Evolutionary conservation across 2,329 filamentous ascomycete genomes (phyloP), one percentile per base, ranked within the genome.

Genomic region (Penicillium sp.): DNA sequence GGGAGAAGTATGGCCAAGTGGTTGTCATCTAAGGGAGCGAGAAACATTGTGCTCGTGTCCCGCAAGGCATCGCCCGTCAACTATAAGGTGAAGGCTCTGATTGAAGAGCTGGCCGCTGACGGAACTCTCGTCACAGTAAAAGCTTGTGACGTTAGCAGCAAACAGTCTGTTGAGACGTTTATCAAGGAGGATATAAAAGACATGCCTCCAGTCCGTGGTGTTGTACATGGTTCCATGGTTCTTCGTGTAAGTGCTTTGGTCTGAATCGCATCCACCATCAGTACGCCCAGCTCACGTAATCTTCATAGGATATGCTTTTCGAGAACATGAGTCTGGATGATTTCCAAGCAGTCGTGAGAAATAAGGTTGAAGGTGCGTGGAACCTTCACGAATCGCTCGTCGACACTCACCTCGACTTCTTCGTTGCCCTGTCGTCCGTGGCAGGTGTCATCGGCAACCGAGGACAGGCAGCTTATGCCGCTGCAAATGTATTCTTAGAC

Each of bases 1-100:
- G 79, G 79, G 1, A 67, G 70, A 21, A 73, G 70, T 47, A 73
- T 81, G 25, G 72, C 77, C 2, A 63, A 68, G 37, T 68, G 77
- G 38, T 65, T 83, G 39, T 63, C 67, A n/a, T 53, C 57, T 4
- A 69, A 72, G 9, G 79, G 79, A 1, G 79, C 72, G 1, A 68
- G 63, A 13, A 61, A 77, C 39, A 48, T 83, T 6, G 71, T 73
- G 2, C 76, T 80, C 31, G 48, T 81, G 1, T 80, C 76, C 8
- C 70, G 79, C 17, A 71, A 64, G 35, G 57, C 53, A 14, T 49
- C 30, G 11, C 21, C 57, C 0, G 33, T 50, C 8, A 51, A 49
- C 7, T 41, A 54, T 3, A 47, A 50, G 11, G 40, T 57, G 3
- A 47, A 48, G 32, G 29, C 34, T 6, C 26, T 58, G 4, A 41